These are phyloP conservation scores for Medicago lupulina DNA, from an alignment of 306 rosid genomes.

Conservation along the genomic window DNA sequence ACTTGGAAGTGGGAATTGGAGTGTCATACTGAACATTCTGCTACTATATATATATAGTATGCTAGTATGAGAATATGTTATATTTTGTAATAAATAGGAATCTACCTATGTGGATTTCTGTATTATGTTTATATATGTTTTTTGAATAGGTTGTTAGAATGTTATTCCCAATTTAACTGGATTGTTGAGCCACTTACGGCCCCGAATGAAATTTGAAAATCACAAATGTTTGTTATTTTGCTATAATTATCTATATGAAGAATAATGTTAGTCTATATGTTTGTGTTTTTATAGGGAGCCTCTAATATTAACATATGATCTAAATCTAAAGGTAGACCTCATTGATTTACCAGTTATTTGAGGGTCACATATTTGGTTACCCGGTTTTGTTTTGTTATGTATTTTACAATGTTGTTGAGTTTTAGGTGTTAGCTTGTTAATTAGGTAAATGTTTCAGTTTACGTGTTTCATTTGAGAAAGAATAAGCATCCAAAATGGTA, in stretches of 20 bases:
- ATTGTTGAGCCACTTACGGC: conserved; percentile 25
- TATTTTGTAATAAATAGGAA: conserved; percentile 47
- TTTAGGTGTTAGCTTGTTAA: too few species aligned
- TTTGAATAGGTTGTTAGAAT: conserved; percentile 4
- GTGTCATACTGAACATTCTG: conserved; percentile 24
- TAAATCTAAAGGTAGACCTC: not conserved
- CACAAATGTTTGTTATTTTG: not conserved
- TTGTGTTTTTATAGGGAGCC: not conserved
- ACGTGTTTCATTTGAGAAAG: too few species aligned
- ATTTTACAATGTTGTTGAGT: too few species aligned
- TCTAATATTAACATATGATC: not conserved
- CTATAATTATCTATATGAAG: not conserved
- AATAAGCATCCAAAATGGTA: too few species aligned
- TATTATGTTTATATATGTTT: not conserved
- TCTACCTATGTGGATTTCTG: conserved; percentile 47
- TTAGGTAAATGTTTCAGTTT: too few species aligned
- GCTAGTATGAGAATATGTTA: not conserved
- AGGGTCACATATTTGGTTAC: too few species aligned
- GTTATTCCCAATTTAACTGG: conserved; percentile 6
- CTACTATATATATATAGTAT: not conserved
- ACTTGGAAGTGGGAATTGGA: conserved; percentile 36
- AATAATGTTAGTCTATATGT: not conserved
- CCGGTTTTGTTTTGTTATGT: too few species aligned
- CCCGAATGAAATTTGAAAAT: not conserved
- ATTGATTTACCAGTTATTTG: too few species aligned